Base-by-base conservation (phyloP, 257 asterid genomes). In the Solanum chmielewskii region DNA sequence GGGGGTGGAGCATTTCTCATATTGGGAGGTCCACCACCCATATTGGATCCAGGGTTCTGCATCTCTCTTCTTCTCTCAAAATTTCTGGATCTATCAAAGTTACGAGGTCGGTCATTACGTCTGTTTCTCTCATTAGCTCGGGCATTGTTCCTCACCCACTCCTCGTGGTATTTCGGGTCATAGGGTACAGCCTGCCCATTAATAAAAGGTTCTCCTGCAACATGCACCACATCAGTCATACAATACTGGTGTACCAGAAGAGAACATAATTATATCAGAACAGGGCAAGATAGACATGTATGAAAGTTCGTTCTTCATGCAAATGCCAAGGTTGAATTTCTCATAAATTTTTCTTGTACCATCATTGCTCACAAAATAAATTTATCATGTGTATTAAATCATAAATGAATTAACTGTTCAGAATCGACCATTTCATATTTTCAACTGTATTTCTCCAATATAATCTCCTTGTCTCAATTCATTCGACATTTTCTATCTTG, bases 151-250 rank as follows among this genome's bases (percentile, higher is more conserved):
- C 98, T 93, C 92, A 92, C 98, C 99, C 99, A 97, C 88, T 97
- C 99, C 93, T 92, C 99, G 3, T 97, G 99, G 85, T 97, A 97
- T 86, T 93, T 97, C 20, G 98, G 97, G 86, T 97, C 99, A 44
- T 97, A 97, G 2, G 99, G 98, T 44, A 95, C 98, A 85, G 99
- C 99, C 87, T 96, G 95, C 11, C 99, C 99, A 23, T 96, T 92
- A 47, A 97, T 95, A 86, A 97, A 95, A 49, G 99, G 99, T 73
- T 97, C 99, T 29, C 99, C 99, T 97, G 93, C 88, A 90, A 86
- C 49, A 85, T 78, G 68, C 44, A 80, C 44, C 29, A 80, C 29
- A 47, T 29, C 0, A 18, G 85, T 78, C 66, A 78, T 78, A 45
- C n/a, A 78, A 27, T 29, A 80, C 85, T 47, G 44, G 85, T 18